These are phyloP conservation scores for Boletus eberwhitei DNA, from an alignment of 768 basidiomycete genomes.

Conservation along the genomic window DNA sequence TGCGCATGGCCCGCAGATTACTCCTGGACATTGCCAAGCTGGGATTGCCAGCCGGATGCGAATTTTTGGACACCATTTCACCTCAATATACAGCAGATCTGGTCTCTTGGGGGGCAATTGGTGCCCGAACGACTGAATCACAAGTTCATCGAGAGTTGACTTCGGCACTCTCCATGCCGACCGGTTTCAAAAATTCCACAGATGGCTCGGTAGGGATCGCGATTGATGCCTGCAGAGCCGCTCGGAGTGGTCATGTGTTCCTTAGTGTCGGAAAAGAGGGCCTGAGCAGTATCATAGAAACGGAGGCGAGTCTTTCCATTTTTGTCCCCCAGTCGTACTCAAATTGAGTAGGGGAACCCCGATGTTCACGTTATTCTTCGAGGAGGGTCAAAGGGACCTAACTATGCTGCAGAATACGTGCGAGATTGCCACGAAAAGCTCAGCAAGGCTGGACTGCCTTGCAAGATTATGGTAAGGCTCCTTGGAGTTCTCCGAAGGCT, in stretches of 20 bases:
- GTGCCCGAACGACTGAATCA: slow-evolving; percentile 88
- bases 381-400: slow-evolving; percentile 86
- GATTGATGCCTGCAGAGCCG: slow-evolving; percentile 93
- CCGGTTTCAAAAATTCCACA: slow-evolving; percentile 98
- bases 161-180: slow-evolving; percentile 88
- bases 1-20: slow-evolving; percentile 81
- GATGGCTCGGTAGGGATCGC: slow-evolving; percentile 92
- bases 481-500: not conserved
- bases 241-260: slow-evolving; percentile 90
- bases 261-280: slow-evolving; percentile 97
- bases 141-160: slow-evolving; percentile 90
- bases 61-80: slow-evolving; percentile 80
- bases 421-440: slow-evolving; percentile 72
- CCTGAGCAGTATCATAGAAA: slow-evolving; percentile 91
- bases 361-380: slow-evolving; percentile 94
- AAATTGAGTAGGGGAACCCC: slow-evolving; percentile 65
- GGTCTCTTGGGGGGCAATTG: slow-evolving; percentile 95
- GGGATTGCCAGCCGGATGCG: slow-evolving; percentile 93
- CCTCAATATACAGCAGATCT: slow-evolving; percentile 93
- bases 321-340: not conserved
- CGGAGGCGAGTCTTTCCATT: slow-evolving; percentile 50
- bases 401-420: slow-evolving; percentile 80
- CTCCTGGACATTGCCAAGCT: slow-evolving; percentile 87
- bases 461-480: slow-evolving; percentile 78
- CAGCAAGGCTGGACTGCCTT: slow-evolving; percentile 69